These are phyloP conservation scores for Fraxinus excelsior DNA, from an alignment of 257 asterid species.

Conservation along the genomic window DNA sequence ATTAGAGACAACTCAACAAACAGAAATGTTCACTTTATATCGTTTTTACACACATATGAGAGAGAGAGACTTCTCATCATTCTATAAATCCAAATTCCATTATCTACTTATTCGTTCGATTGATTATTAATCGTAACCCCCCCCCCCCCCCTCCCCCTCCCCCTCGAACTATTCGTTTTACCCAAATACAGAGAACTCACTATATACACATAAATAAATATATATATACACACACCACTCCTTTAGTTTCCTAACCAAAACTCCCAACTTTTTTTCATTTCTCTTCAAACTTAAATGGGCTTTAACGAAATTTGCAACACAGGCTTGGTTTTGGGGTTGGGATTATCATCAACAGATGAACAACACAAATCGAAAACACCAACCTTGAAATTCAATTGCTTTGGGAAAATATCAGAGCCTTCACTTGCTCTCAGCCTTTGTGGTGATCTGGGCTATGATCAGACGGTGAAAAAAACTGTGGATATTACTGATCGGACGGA, in stretches of 20 bases:
- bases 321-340: conserved; percentile 46
- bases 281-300: conserved; percentile 32
- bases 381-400: background rate
- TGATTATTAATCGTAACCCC: conserved; percentile 34
- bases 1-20: no score
- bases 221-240: background rate
- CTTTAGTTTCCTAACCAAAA: background rate
- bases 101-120: conserved; percentile 34
- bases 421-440: conserved; percentile 47
- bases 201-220: background rate
- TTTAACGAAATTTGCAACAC: conserved; percentile 41
- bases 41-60: no score
- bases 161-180: conserved; percentile 18
- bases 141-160: conserved; percentile 22
- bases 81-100: conserved; percentile 23
- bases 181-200: background rate
- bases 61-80: conserved; percentile 27
- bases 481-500: conserved; percentile 17
- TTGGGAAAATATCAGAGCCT: conserved; percentile 32
- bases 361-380: conserved; percentile 29
- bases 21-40: no score
- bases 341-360: conserved; percentile 29
- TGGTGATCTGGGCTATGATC: conserved; percentile 28
- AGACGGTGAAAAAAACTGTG: conserved; percentile 11
- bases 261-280: background rate